These are phyloP conservation scores for Saccharomyces hybrid DNA, from an alignment of 1,139 yeast species.

Conservation along the genomic window DNA sequence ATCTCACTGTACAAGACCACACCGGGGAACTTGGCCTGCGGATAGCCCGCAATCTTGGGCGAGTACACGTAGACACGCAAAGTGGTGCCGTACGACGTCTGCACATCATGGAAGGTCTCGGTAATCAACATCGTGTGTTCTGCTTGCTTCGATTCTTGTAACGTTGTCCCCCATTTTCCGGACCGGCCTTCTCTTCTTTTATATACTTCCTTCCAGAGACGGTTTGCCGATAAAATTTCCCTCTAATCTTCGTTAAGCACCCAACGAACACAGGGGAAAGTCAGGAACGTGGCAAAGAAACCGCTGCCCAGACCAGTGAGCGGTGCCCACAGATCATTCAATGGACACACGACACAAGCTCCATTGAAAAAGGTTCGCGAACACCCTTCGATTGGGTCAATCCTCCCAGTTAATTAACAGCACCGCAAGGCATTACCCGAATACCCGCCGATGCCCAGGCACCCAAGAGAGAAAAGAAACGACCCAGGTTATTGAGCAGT, in stretches of 20 bases:
- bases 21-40: constrained; percentile 70
- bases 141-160: not conserved
- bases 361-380: not conserved
- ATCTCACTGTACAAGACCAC: constrained; percentile 74
- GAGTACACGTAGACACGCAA: constrained; percentile 61
- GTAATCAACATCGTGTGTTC: constrained; percentile 50
- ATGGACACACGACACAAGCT: not conserved
- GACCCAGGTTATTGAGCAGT: not conserved
- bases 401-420: not conserved
- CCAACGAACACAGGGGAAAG: not conserved
- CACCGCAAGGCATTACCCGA: not conserved
- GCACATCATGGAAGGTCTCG: constrained; percentile 57
- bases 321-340: not conserved
- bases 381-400: not conserved
- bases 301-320: not conserved
- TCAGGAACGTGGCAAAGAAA: not conserved
- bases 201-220: not conserved
- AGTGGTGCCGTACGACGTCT: constrained; percentile 58
- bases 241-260: not conserved
- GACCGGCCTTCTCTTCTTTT: not conserved
- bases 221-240: not conserved
- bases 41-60: constrained; percentile 65
- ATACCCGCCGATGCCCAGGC: not conserved
- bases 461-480: not conserved
- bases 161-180: not conserved